Percentiles rank a stretch among this genome's conserved stretches.
These are phyloP conservation scores for Metarhizium album DNA, from an alignment of 2,329 filamentous ascomycete genomes.

Conservation along the genomic window DNA sequence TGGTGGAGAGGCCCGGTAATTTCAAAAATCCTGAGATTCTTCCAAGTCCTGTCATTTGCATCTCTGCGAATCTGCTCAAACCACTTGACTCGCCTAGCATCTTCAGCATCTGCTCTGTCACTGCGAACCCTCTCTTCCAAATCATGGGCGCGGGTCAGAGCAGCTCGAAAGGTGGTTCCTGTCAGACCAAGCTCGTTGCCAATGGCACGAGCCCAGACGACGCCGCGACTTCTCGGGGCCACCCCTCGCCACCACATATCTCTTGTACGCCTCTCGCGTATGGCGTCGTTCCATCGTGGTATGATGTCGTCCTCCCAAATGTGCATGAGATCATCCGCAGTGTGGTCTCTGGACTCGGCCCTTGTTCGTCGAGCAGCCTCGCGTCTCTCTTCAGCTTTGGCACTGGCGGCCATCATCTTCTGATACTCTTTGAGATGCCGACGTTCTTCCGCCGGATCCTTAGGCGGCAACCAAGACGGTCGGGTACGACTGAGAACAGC, in stretches of 20 bases:
- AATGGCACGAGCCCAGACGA: conserved; percentile 60
- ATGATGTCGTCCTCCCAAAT: conserved; percentile 71
- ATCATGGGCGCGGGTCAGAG: conserved; percentile 54
- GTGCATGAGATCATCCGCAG: conserved; percentile 42
- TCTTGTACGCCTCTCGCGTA: conserved; percentile 56
- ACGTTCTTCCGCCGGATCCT: conserved; percentile 82
- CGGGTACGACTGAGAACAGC: conserved; percentile 70
- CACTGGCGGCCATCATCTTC: conserved; percentile 62
- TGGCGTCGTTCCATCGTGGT: conserved; percentile 63
- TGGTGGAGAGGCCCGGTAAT: conserved; percentile 54
- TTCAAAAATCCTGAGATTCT: conserved; percentile 64
- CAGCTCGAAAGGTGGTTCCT: conserved; percentile 57
- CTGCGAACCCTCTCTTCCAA: conserved; percentile 46
- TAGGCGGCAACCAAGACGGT: conserved; percentile 76
- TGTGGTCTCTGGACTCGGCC: conserved; percentile 42
- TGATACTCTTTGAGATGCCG: conserved; percentile 80
- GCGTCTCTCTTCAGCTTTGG: conserved; percentile 48
- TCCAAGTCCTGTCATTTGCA: conserved; percentile 53
- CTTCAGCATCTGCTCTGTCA: conserved; percentile 40
- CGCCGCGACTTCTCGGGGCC: conserved; percentile 56
- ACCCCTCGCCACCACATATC: conserved; percentile 79
- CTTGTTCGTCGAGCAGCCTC: conserved; percentile 42
- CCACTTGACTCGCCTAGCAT: conserved; percentile 46
- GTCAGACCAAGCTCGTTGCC: conserved; percentile 64
- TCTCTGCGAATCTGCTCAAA: conserved; percentile 55